phyloP scores from a whole-genome alignment of 495 filamentous ascomycete genomes.

The Penicillium subrubescens region DNA sequence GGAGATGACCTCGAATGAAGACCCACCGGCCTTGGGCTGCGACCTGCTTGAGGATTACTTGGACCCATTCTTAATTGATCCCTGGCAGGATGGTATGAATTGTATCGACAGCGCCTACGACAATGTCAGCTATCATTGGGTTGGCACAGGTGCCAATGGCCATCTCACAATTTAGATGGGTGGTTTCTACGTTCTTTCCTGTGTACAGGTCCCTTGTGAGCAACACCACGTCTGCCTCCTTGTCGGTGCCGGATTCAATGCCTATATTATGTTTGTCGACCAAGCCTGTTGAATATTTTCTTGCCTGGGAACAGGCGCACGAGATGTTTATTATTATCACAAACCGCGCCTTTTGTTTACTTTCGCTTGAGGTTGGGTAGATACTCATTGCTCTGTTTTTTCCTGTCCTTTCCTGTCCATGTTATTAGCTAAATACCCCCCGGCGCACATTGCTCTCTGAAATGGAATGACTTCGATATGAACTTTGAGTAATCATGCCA shows the following conservation, averaged over 20 bases:
- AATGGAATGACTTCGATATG: neutral
- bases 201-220: neutral
- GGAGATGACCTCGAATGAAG: neutral
- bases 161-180: neutral
- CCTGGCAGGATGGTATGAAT: neutral
- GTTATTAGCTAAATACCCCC: conserved; percentile 3
- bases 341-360: neutral
- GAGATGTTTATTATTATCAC: neutral
- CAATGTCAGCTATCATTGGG: neutral
- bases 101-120: neutral
- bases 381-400: neutral
- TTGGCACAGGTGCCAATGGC: neutral
- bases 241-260: neutral
- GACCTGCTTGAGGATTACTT: neutral
- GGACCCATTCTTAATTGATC: neutral
- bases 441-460: neutral
- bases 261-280: neutral
- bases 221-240: neutral
- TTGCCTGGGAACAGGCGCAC: neutral
- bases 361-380: neutral
- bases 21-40: neutral
- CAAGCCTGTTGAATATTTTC: neutral
- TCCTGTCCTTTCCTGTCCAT: neutral
- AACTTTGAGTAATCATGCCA: neutral
- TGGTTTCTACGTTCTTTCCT: neutral